Evolutionary conservation across 139 green algal species (phyloP).

Genomic region (Trebouxia sp.): DNA sequence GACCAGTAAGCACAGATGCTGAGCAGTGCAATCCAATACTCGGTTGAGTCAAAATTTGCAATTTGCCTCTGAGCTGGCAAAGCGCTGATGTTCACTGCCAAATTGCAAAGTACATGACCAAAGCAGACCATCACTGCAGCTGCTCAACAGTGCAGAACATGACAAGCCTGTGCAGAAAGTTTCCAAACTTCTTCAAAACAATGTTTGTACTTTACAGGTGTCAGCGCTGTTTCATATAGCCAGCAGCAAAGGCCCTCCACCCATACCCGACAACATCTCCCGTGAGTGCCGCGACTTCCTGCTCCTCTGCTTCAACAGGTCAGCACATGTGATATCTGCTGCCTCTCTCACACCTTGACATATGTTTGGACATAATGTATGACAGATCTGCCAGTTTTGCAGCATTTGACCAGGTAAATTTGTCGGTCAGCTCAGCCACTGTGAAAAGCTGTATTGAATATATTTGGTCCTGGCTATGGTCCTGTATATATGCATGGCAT

Average conservation of each 20-base stretch:
- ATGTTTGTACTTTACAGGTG: slow-evolving; percentile 42
- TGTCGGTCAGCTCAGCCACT: background rate
- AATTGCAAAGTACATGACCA: no score
- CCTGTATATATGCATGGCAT: background rate
- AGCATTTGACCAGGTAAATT: background rate
- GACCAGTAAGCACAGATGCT: no score
- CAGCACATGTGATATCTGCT: background rate
- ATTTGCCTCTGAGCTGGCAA: no score
- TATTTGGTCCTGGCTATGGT: background rate
- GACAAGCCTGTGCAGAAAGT: background rate
- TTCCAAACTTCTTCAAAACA: background rate
- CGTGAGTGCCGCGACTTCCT: slow-evolving; percentile 89
- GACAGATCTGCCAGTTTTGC: background rate
- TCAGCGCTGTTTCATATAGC: slow-evolving; percentile 94
- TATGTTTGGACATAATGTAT: background rate
- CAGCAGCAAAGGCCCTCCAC: slow-evolving; percentile 72
- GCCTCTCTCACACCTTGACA: background rate
- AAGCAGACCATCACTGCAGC: no score
- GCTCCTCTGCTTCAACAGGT: slow-evolving; percentile 89
- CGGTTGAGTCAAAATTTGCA: no score
- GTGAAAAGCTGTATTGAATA: background rate
- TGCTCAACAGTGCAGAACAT: background rate
- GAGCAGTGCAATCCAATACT: no score
- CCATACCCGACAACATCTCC: slow-evolving; percentile 76
- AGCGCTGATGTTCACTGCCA: no score